phyloP scores from a whole-genome alignment of 2,329 filamentous ascomycete species.

The Seiridium cupressi region DNA sequence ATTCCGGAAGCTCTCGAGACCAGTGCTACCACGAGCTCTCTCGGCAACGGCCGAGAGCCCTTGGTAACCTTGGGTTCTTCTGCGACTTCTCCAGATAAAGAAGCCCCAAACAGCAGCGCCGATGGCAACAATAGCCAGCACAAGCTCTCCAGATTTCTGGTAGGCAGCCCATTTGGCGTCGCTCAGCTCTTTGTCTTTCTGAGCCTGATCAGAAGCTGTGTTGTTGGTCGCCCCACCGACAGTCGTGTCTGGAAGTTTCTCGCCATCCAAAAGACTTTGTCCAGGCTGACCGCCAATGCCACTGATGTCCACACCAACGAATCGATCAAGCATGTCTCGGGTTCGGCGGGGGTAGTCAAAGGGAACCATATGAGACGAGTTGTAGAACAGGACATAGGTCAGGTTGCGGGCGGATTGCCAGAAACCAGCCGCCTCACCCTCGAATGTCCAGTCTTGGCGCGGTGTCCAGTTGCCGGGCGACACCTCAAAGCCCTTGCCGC shows the following conservation, averaged over 20 bases:
- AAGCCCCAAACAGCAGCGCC: constrained; percentile 74
- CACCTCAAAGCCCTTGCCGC: constrained; percentile 85
- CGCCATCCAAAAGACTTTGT: constrained; percentile 80
- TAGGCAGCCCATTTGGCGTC: constrained; percentile 88
- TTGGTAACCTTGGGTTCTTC: constrained; percentile 53
- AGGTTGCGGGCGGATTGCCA: constrained; percentile 95
- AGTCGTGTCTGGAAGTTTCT: constrained; percentile 74
- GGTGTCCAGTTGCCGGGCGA: constrained; percentile 87
- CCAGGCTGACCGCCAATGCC: constrained; percentile 78
- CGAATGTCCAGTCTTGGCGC: constrained; percentile 91
- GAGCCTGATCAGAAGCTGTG: constrained; percentile 63
- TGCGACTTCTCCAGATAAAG: constrained; percentile 63
- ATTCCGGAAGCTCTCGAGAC: constrained; percentile 46
- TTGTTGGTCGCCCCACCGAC: constrained; percentile 66
- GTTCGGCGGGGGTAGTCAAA: constrained; percentile 86
- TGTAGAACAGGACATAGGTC: constrained; percentile 93
- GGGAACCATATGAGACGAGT: constrained; percentile 97
- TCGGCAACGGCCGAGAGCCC: constrained; percentile 42
- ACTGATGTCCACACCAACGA: constrained; percentile 89
- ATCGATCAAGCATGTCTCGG: constrained; percentile 95
- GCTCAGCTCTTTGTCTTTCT: constrained; percentile 70
- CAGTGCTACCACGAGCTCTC: constrained; percentile 29
- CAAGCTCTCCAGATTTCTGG: constrained; percentile 81
- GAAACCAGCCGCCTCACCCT: constrained; percentile 81
- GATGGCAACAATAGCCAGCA: constrained; percentile 76